Conservation (phyloP, 192 early-diverging fungal genomes). For the Phycomyces nitens region DNA sequence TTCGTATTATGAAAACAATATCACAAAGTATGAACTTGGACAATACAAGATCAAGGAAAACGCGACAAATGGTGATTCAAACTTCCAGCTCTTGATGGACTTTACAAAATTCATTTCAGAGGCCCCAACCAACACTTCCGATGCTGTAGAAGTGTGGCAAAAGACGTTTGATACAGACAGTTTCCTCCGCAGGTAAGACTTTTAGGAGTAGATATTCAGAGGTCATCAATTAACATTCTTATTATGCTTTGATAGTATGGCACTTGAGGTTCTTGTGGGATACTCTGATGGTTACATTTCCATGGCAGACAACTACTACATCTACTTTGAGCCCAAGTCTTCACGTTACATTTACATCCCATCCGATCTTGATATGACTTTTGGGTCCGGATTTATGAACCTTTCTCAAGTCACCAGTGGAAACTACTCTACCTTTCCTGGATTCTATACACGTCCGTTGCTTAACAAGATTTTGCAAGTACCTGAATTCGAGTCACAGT, state of each 20-base stretch:
- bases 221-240: no score
- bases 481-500: not conserved
- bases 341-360: slow-evolving; percentile 2
- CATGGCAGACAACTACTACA: slow-evolving; percentile 10
- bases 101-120: slow-evolving; percentile 4
- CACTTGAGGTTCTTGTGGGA: slow-evolving; percentile 4
- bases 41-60: not conserved
- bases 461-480: slow-evolving; percentile 1
- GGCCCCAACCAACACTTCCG: not conserved
- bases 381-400: not conserved
- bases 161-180: not conserved
- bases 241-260: slow-evolving; percentile 7
- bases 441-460: not conserved
- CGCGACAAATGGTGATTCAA: not conserved
- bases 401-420: not conserved
- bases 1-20: not conserved
- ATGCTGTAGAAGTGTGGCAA: slow-evolving; percentile 2
- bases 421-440: slow-evolving; percentile 1
- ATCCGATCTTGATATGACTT: slow-evolving; percentile 5
- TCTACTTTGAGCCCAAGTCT: not conserved
- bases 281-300: slow-evolving; percentile 7
- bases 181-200: slow-evolving; percentile 13
- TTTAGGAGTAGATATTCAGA: no score
- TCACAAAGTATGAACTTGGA: not conserved
- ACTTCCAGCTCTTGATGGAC: not conserved